These are phyloP conservation scores for Solanum piurae DNA, from an alignment of 257 asterid species.

Conservation along the genomic window DNA sequence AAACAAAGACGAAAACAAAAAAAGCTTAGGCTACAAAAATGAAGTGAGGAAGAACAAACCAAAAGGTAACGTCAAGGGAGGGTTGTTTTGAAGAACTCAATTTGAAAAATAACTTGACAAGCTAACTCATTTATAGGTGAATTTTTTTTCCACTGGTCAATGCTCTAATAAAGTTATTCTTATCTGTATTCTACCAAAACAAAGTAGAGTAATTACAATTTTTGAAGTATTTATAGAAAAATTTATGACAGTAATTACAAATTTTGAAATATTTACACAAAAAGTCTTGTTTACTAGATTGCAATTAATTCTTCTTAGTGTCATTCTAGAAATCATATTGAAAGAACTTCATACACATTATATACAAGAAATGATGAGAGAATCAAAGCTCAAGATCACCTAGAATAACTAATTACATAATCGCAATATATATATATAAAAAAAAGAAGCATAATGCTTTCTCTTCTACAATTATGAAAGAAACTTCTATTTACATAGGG, in stretches of 20 bases:
- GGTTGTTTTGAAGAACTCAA: not conserved
- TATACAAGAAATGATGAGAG: constrained; percentile 14
- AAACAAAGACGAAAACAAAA: not conserved
- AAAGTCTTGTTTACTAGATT: not conserved
- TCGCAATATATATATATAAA: not conserved
- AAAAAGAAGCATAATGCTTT: constrained; percentile 5
- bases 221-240: not conserved
- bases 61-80: not conserved
- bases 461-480: not conserved
- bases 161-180: constrained; percentile 17
- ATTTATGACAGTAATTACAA: constrained; percentile 4
- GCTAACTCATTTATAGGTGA: not conserved
- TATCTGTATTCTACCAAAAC: constrained; percentile 12
- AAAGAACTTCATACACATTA: constrained; percentile 14
- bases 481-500: not conserved
- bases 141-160: not conserved
- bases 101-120: not conserved
- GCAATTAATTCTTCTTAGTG: not conserved
- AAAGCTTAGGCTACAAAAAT: not conserved
- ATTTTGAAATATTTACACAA: constrained; percentile 16
- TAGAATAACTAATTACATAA: not conserved
- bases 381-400: constrained; percentile 11
- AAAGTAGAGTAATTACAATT: not conserved
- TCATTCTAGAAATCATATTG: not conserved
- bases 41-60: not conserved